Conservation (phyloP, 2,329 filamentous ascomycete genomes). For the Fusarium aywerte region DNA sequence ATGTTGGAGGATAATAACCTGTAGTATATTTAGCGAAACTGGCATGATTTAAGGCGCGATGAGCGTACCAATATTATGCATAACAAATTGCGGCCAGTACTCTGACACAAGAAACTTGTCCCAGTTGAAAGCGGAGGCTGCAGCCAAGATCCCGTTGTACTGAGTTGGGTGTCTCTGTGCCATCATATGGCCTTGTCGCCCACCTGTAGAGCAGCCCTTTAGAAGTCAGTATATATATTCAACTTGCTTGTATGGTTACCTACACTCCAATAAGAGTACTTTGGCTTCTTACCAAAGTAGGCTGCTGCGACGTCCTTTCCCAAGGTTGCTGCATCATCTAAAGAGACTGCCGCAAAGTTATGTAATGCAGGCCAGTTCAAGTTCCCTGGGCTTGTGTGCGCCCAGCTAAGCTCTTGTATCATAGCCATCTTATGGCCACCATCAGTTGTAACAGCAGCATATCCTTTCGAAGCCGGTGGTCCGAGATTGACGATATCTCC, state of each 20-base stretch:
- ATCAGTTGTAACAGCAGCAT: slow-evolving; percentile 23
- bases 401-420: slow-evolving; percentile 20
- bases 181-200: slow-evolving; percentile 64
- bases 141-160: slow-evolving; percentile 65
- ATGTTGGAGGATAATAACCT: slow-evolving; percentile 47
- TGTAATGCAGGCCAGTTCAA: slow-evolving; percentile 43
- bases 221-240: not conserved
- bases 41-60: fast-evolving
- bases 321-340: slow-evolving; percentile 51
- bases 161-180: slow-evolving; percentile 63
- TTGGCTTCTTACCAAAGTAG: slow-evolving; percentile 53
- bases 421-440: slow-evolving; percentile 5
- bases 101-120: slow-evolving; percentile 36
- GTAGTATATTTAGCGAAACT: fast-evolving
- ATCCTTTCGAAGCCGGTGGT: slow-evolving; percentile 8
- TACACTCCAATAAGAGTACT: slow-evolving; percentile 60
- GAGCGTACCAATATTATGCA: slow-evolving; percentile 20
- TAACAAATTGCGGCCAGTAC: slow-evolving; percentile 43
- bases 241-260: fast-evolving
- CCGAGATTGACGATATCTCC: slow-evolving; percentile 1
- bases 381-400: slow-evolving; percentile 27
- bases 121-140: slow-evolving; percentile 57
- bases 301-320: slow-evolving; percentile 55
- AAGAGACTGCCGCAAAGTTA: slow-evolving; percentile 43
- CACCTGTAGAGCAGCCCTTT: slow-evolving; percentile 62